Evolutionary conservation across 768 basidiomycete genomes (phyloP), one percentile per base, ranked within the genome.

Genomic region (Plicaturopsis crispa): DNA sequence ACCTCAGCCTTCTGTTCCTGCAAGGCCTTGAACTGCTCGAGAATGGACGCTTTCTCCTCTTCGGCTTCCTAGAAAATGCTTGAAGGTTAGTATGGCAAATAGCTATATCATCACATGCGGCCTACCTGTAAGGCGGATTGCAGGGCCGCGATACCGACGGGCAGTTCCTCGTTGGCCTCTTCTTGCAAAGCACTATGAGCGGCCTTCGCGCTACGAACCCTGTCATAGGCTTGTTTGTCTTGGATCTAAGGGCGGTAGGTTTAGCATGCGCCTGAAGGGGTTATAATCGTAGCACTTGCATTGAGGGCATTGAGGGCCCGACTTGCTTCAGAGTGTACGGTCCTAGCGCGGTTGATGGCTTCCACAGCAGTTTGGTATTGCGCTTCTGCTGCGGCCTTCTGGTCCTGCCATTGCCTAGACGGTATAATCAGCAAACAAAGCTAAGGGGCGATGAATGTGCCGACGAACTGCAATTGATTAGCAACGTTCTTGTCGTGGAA

Each of bases 91-190:
- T n/a, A n/a, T n/a, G n/a, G n/a, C n/a, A n/a, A n/a, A n/a, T n/a
- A n/a, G n/a, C n/a, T n/a, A n/a, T n/a, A n/a, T n/a, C n/a, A n/a
- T n/a, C n/a, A n/a, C 70, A 20, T 47, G 79, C 83, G 47, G 66
- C 54, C 52, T 76, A 73, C n/a, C n/a, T n/a, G n/a, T n/a, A n/a
- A n/a, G 4, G 69, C 73, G 8, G 57, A 65, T 42, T 80, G 63
- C 11, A 84, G 59, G 11, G 69, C 72, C 16, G 70, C 63, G n/a
- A 84, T 63, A 47, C 72, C 70, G 5, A 72, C 73, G 2, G 84
- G 80, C 54, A 82, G 61, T 10, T 84, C 81, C 14, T 84, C 80
- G 40, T 81, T 83, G 10, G 70, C 68, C 44, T 83, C 80, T 24
- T 70, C 61, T 44, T 80, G 72, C 13, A 84, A 51, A 16, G 58